Conservation (phyloP, 371 early-diverging fungal genomes). For the Lichtheimia ornata region DNA sequence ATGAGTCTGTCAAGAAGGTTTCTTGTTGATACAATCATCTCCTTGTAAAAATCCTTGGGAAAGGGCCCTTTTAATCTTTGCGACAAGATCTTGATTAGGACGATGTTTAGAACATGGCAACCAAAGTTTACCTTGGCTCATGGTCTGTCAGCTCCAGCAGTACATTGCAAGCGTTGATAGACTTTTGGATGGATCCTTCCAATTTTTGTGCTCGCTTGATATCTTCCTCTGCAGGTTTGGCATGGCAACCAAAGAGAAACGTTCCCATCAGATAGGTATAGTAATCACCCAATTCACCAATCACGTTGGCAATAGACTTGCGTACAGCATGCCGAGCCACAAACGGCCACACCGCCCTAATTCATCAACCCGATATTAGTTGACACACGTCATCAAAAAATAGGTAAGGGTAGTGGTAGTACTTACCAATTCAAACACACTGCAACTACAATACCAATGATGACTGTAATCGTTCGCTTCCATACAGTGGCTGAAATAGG, state of each 20-base stretch:
- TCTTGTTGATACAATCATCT: slow-evolving; percentile 55
- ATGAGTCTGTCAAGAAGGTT: slow-evolving; percentile 58
- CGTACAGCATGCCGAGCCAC: slow-evolving; percentile 60
- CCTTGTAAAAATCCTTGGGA: slow-evolving; percentile 54
- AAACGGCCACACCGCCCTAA: slow-evolving; percentile 62
- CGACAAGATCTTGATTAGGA: too few relatives aligned
- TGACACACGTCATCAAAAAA: not conserved
- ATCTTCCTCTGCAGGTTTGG: slow-evolving; percentile 26
- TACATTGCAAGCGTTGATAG: slow-evolving; percentile 41
- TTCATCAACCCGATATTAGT: not conserved
- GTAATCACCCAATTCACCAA: slow-evolving; percentile 45
- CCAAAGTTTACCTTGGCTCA: slow-evolving; percentile 37
- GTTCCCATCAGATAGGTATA: slow-evolving; percentile 47
- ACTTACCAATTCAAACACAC: slow-evolving; percentile 49
- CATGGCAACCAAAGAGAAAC: slow-evolving; percentile 36
- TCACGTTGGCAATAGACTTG: slow-evolving; percentile 44
- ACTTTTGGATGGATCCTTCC: slow-evolving; percentile 41
- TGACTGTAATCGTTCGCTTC: slow-evolving; percentile 55
- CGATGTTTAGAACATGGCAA: too few relatives aligned
- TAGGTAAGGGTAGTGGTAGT: slow-evolving; percentile 4
- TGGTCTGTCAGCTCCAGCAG: slow-evolving; percentile 54
- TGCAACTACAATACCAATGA: slow-evolving; percentile 57
- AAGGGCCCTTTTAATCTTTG: slow-evolving; percentile 56
- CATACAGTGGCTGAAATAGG: slow-evolving; percentile 41
- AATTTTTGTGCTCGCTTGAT: slow-evolving; percentile 37